A percentile compares a stretch with the other conserved stretches of the same genome.
These are phyloP conservation scores for Mycena leptocephala DNA, from an alignment of 768 basidiomycete species.

Conservation along the genomic window DNA sequence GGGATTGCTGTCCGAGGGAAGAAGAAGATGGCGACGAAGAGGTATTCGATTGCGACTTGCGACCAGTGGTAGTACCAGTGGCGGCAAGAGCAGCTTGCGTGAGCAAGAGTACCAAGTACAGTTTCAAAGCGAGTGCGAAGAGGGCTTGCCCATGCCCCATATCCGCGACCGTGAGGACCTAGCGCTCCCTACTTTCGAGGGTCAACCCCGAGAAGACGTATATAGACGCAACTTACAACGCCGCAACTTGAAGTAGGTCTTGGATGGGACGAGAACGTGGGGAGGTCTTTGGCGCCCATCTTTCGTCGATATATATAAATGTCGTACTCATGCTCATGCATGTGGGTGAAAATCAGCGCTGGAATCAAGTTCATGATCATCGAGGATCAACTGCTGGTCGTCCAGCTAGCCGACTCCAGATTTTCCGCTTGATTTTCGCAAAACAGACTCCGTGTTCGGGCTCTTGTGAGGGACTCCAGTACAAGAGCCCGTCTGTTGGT, in stretches of 20 bases:
- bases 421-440: too few species aligned
- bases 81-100: conserved; percentile 1
- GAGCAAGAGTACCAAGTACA: conserved; percentile 5
- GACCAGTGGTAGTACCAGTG: neutral
- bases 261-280: neutral
- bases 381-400: neutral
- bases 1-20: too few species aligned
- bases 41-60: neutral
- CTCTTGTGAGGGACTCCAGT: too few species aligned
- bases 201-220: neutral
- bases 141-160: conserved; percentile 22
- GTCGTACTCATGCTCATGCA: neutral
- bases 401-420: too few species aligned
- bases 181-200: neutral
- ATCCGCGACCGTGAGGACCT: neutral
- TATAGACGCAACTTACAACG: neutral
- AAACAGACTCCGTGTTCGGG: too few species aligned
- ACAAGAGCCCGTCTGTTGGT: too few species aligned
- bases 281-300: neutral
- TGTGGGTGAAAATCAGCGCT: neutral
- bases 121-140: conserved; percentile 17
- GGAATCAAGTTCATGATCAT: neutral
- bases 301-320: neutral
- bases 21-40: neutral
- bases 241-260: neutral